Evolutionary conservation across 1,284 basidiomycete genomes (phyloP).

Genomic region (Boletus semigastroideus): DNA sequence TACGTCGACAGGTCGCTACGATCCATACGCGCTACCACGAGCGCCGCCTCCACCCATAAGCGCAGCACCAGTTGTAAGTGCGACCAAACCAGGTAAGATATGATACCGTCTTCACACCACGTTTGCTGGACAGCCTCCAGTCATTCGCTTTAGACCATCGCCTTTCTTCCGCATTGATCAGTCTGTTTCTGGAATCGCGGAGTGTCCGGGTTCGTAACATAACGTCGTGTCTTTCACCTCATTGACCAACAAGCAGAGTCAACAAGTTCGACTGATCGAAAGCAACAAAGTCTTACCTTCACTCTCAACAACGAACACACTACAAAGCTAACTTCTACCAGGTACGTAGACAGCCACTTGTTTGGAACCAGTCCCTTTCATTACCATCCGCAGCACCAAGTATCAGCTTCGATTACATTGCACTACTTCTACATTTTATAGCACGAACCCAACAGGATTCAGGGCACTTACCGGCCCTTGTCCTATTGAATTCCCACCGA

Average conservation of each 20-base stretch:
- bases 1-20: constrained; percentile 46
- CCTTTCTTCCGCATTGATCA: constrained; percentile 76
- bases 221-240: background rate
- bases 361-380: constrained; percentile 10
- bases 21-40: constrained; percentile 63
- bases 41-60: constrained; percentile 40
- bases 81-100: constrained; percentile 32
- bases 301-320: constrained; percentile 63
- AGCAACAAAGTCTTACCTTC: constrained; percentile 61
- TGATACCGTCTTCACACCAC: background rate
- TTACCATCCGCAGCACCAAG: constrained; percentile 47
- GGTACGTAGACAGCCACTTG: constrained; percentile 36
- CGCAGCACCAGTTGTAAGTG: constrained; percentile 32
- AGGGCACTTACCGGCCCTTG: constrained; percentile 51
- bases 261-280: constrained; percentile 70
- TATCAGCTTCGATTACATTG: constrained; percentile 89
- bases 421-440: constrained; percentile 86
- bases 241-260: constrained; percentile 59
- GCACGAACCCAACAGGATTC: constrained; percentile 48
- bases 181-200: constrained; percentile 57
- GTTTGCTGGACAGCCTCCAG: constrained; percentile 36
- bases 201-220: constrained; percentile 65
- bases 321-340: constrained; percentile 54
- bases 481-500: constrained; percentile 89
- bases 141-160: constrained; percentile 74